A percentile compares a stretch with the other conserved stretches of the same genome.
Conservation (phyloP, 805 yeast genomes). For the Ogataea pilisensis region DNA sequence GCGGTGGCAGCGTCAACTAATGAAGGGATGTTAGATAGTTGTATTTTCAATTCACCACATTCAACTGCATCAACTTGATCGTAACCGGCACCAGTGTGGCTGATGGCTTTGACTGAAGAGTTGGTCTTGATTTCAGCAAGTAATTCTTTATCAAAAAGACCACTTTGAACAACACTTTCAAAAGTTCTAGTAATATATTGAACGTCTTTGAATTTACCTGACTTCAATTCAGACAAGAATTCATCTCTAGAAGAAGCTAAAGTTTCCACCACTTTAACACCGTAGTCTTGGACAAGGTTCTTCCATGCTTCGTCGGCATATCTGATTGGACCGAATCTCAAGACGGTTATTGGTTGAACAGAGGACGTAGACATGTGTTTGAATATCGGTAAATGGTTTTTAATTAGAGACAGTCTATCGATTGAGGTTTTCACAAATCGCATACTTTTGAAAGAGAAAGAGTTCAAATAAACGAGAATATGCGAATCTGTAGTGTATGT, state of each 20-base stretch:
- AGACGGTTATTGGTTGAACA: constrained; percentile 48
- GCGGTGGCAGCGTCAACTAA: constrained; percentile 55
- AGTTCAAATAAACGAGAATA: neutral
- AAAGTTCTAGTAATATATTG: constrained; percentile 40
- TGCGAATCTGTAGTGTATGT: neutral
- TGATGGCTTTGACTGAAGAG: constrained; percentile 37
- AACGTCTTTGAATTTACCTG: constrained; percentile 34
- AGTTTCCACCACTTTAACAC: constrained; percentile 44
- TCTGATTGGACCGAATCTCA: constrained; percentile 58
- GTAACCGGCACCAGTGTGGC: constrained; percentile 57
- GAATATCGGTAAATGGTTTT: neutral
- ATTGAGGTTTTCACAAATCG: neutral
- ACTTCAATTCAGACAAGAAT: constrained; percentile 34
- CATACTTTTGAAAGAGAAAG: neutral
- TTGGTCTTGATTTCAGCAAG: constrained; percentile 31
- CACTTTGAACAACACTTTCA: constrained; percentile 35
- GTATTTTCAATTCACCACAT: constrained; percentile 38
- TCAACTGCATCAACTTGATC: constrained; percentile 45
- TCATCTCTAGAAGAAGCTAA: constrained; percentile 38
- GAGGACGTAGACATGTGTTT: constrained; percentile 22
- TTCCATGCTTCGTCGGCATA: constrained; percentile 67
- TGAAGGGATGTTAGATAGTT: constrained; percentile 49
- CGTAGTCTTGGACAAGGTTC: constrained; percentile 25
- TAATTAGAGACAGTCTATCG: neutral
- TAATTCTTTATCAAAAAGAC: constrained; percentile 43